A percentile compares a stretch with the other conserved stretches of the same genome.
Evolutionary conservation across 75 land plant genomes (phyloP).

Genomic region (Ceratopteris richardii): DNA sequence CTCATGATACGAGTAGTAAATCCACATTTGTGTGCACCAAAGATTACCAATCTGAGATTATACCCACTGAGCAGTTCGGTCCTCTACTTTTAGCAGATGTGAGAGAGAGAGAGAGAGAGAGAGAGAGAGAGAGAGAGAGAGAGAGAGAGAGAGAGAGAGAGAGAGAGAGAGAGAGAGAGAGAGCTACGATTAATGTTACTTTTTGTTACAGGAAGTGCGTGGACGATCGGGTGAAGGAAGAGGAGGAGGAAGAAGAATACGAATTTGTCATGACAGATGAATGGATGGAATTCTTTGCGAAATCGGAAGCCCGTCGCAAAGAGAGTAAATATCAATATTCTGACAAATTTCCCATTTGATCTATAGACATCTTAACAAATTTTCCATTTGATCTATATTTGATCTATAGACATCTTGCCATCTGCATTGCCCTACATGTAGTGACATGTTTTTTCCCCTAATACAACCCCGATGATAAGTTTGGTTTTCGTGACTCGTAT

Average conservation of each 20-base stretch:
- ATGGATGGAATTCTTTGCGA: slow-evolving; percentile 48
- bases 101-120: not conserved
- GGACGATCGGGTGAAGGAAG: slow-evolving; percentile 13
- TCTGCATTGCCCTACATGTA: too few relatives aligned
- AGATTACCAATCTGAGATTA: not conserved
- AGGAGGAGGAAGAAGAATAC: slow-evolving; percentile 32
- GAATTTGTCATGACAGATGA: slow-evolving; percentile 49
- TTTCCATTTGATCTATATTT: too few relatives aligned
- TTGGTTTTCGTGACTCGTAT: too few relatives aligned
- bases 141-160: slow-evolving; percentile 2
- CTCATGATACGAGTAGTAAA: not conserved
- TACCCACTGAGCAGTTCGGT: too few relatives aligned
- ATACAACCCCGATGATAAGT: too few relatives aligned
- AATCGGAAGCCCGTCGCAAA: slow-evolving; percentile 32
- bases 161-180: not conserved
- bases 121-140: not conserved
- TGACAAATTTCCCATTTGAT: too few relatives aligned
- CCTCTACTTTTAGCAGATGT: too few relatives aligned
- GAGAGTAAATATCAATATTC: not conserved
- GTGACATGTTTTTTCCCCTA: too few relatives aligned
- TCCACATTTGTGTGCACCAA: not conserved
- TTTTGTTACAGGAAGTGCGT: not conserved
- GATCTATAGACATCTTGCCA: too few relatives aligned
- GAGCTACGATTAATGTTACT: not conserved
- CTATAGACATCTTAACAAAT: too few relatives aligned